Evolutionary conservation across 139 green algal genomes (phyloP).

Genomic region (Parachlorella kessleri): DNA sequence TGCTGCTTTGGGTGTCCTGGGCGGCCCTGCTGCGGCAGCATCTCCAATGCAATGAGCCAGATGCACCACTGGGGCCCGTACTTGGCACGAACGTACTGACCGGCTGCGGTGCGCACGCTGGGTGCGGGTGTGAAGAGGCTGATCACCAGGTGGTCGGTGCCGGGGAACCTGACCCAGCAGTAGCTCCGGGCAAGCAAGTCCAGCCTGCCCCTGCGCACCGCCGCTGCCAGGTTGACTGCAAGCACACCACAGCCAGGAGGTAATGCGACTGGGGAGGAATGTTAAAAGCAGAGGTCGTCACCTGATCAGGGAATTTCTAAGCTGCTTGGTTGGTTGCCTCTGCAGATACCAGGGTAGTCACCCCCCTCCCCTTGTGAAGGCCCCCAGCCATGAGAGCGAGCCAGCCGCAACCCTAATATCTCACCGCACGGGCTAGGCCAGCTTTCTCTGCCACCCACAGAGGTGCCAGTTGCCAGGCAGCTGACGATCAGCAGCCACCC

Average conservation of each 20-base stretch:
- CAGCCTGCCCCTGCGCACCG: not conserved
- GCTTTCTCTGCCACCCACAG: not conserved
- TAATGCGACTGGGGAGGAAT: too few species aligned
- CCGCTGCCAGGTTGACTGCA: not conserved
- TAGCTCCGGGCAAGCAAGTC: not conserved
- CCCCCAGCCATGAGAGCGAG: too few species aligned
- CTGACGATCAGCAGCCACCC: not conserved
- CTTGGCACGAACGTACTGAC: not conserved
- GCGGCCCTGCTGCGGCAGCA: not conserved
- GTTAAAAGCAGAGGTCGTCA: too few species aligned
- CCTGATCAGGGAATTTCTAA: too few species aligned
- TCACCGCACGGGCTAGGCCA: not conserved
- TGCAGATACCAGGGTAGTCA: too few species aligned
- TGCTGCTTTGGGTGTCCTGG: not conserved
- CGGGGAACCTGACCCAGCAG: constrained; percentile 1
- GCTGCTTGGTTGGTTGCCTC: too few species aligned
- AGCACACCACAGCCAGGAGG: too few species aligned
- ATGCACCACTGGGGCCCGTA: not conserved
- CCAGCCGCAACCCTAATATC: not conserved
- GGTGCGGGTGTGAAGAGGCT: not conserved
- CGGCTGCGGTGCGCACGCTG: not conserved
- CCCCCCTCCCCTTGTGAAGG: too few species aligned
- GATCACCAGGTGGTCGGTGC: not conserved
- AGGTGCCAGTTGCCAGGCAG: not conserved
- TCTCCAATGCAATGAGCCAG: not conserved